Percentiles rank a stretch among this genome's conserved stretches.
These are phyloP conservation scores for Trichosporon faecale DNA, from an alignment of 1,284 basidiomycete species.

Conservation along the genomic window DNA sequence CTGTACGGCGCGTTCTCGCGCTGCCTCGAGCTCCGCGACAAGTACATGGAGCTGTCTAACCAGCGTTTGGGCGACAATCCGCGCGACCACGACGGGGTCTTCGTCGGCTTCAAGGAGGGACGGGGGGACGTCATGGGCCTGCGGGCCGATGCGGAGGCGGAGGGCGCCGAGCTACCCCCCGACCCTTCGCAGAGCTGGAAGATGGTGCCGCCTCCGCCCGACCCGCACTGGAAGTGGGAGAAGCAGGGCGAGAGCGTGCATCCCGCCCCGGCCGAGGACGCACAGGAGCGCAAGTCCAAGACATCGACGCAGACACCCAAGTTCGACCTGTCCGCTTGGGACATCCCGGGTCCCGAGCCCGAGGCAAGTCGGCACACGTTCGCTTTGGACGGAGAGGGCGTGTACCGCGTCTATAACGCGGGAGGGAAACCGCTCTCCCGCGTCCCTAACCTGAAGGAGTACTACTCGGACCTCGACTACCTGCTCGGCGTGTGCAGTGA, in stretches of 20 bases:
- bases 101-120: slow-evolving; percentile 61
- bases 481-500: slow-evolving; percentile 80
- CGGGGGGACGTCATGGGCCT: slow-evolving; percentile 65
- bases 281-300: slow-evolving; percentile 22
- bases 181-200: slow-evolving; percentile 59
- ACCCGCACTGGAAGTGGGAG: slow-evolving; percentile 87
- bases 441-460: slow-evolving; percentile 85
- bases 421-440: slow-evolving; percentile 62
- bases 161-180: slow-evolving; percentile 32
- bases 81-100: slow-evolving; percentile 74
- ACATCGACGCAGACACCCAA: slow-evolving; percentile 23
- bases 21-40: slow-evolving; percentile 84
- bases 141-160: slow-evolving; percentile 60
- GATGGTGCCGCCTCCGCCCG: slow-evolving; percentile 84
- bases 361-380: slow-evolving; percentile 58
- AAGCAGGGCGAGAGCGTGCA: slow-evolving; percentile 53
- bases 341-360: slow-evolving; percentile 61
- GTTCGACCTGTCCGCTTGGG: slow-evolving; percentile 61
- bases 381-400: slow-evolving; percentile 75
- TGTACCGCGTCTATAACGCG: slow-evolving; percentile 70
- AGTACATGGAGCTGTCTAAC: slow-evolving; percentile 78
- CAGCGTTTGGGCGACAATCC: slow-evolving; percentile 91
- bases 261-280: slow-evolving; percentile 11
- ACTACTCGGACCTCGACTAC: slow-evolving; percentile 94
- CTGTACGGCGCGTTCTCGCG: slow-evolving; percentile 61